phyloP scores from a whole-genome alignment of 2,329 filamentous ascomycete species.

The Epichloe sp. region DNA sequence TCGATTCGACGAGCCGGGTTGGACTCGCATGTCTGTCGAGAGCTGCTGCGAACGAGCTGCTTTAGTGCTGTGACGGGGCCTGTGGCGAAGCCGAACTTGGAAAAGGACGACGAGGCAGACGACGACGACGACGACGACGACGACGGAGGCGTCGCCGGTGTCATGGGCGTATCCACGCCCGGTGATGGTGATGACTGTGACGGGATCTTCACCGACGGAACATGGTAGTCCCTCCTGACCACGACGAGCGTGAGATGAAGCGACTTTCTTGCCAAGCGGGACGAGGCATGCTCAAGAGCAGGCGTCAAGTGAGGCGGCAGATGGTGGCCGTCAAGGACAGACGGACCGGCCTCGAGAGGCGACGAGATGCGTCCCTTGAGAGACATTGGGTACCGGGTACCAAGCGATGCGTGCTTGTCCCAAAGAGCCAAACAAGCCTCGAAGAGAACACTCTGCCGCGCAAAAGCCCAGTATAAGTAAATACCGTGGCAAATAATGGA shows the following conservation, averaged over 20 bases:
- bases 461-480: neutral
- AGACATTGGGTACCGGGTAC: slow-evolving; percentile 19
- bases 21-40: slow-evolving; percentile 10
- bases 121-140: neutral
- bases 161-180: slow-evolving; percentile 3
- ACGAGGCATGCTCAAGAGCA: slow-evolving; percentile 46
- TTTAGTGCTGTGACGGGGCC: slow-evolving; percentile 21
- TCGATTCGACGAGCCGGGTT: neutral
- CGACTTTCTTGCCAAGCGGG: slow-evolving; percentile 38
- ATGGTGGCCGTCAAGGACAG: slow-evolving; percentile 42
- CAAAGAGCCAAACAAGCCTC: too few species aligned
- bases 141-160: slow-evolving; percentile 19
- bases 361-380: slow-evolving; percentile 47
- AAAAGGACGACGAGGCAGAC: neutral
- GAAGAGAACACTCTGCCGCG: too few species aligned
- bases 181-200: slow-evolving; percentile 8
- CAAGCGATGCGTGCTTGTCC: too few species aligned
- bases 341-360: slow-evolving; percentile 48
- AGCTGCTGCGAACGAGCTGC: slow-evolving; percentile 17
- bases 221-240: slow-evolving; percentile 41
- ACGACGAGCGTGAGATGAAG: slow-evolving; percentile 46
- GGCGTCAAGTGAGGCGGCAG: slow-evolving; percentile 41
- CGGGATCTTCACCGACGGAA: slow-evolving; percentile 25
- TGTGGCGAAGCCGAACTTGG: slow-evolving; percentile 6
- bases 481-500: neutral